phyloP scores from a whole-genome alignment of 768 basidiomycete genomes.

The Hortiboletus flavorubellus region DNA sequence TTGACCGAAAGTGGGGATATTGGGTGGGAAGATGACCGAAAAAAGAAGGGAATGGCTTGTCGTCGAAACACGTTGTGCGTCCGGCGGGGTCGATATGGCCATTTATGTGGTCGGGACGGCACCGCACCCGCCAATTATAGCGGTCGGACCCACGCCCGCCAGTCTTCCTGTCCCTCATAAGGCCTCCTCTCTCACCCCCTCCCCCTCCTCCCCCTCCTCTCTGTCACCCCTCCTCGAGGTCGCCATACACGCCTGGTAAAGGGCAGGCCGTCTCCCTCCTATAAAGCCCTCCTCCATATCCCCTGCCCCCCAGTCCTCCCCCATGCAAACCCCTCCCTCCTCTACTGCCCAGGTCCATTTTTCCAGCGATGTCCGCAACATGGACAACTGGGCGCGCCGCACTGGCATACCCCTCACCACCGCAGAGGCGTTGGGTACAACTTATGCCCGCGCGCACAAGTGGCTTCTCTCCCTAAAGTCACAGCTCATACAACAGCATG shows the following conservation, averaged over 20 bases:
- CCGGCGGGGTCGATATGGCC: constrained; percentile 56
- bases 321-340: constrained; percentile 34
- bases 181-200: constrained; percentile 27
- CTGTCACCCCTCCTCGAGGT: constrained; percentile 24
- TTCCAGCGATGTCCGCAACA: constrained; percentile 73
- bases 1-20: constrained; percentile 21
- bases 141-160: constrained; percentile 42
- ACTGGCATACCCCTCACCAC: constrained; percentile 80
- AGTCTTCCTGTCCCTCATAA: constrained; percentile 38
- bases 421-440: constrained; percentile 75
- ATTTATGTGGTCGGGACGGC: constrained; percentile 50
- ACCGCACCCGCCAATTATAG: constrained; percentile 51
- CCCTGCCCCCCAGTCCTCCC: background rate
- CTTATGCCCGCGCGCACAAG: constrained; percentile 77
- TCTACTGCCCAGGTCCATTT: constrained; percentile 64
- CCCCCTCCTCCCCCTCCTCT: constrained; percentile 25
- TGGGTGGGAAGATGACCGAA: constrained; percentile 18
- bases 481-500: constrained; percentile 63
- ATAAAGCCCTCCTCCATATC: constrained; percentile 21
- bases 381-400: constrained; percentile 80
- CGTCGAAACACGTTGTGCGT: constrained; percentile 78
- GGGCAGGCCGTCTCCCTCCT: constrained; percentile 26
- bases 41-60: constrained; percentile 33
- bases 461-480: constrained; percentile 64
- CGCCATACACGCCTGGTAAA: constrained; percentile 30